phyloP scores from a whole-genome alignment of 352 stramenopile genomes.

The Albugo candida region DNA sequence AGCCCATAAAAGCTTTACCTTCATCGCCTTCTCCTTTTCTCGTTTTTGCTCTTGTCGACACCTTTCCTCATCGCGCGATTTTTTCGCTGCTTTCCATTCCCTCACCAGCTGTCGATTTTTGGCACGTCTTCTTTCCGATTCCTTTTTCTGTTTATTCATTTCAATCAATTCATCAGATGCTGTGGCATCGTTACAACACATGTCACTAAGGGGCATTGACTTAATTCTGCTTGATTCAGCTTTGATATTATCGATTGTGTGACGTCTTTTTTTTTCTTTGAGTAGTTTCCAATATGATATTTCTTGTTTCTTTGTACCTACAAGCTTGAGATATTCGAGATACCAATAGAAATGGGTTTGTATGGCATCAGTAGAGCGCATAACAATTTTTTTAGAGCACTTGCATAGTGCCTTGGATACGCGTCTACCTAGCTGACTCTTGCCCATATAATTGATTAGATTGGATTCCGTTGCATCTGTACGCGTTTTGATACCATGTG shows the following conservation, averaged over 20 bases:
- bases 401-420: constrained; percentile 23
- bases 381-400: constrained; percentile 30
- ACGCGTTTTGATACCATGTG: background rate
- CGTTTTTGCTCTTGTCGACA: constrained; percentile 12
- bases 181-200: background rate
- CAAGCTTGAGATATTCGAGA: constrained; percentile 21
- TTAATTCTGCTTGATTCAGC: background rate
- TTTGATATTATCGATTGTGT: constrained; percentile 3
- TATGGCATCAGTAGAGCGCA: constrained; percentile 27
- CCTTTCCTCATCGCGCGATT: constrained; percentile 14
- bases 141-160: constrained; percentile 5
- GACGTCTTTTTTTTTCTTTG: constrained; percentile 26
- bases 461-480: background rate
- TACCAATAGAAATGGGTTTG: constrained; percentile 54
- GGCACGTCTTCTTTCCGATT: constrained; percentile 12
- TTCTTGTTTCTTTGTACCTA: constrained; percentile 36
- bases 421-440: background rate
- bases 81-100: constrained; percentile 19
- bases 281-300: constrained; percentile 31
- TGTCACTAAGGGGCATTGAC: background rate
- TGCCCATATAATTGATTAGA: background rate
- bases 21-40: constrained; percentile 1
- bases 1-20: constrained; percentile 8
- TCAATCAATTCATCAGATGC: background rate
- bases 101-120: constrained; percentile 20